Evolutionary conservation across 2,329 filamentous ascomycete species (phyloP).

Genomic region (Grosmannia clavigera): DNA sequence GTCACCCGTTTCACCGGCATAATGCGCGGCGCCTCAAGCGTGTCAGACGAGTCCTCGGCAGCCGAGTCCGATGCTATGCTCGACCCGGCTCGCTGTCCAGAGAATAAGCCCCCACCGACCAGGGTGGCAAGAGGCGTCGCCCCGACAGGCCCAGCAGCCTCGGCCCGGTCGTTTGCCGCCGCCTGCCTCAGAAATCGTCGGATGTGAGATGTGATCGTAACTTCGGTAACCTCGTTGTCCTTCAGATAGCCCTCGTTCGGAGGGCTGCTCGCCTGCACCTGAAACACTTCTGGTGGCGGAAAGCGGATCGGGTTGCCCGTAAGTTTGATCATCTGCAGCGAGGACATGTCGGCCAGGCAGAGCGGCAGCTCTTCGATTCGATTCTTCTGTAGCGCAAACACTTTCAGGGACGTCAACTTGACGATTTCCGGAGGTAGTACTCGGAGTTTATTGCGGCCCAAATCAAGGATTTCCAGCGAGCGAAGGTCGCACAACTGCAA

Average conservation of each 20-base stretch:
- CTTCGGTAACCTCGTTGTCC: constrained; percentile 52
- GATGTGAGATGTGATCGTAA: constrained; percentile 46
- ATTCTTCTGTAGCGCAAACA: constrained; percentile 79
- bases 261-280: constrained; percentile 42
- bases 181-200: constrained; percentile 48
- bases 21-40: constrained; percentile 64
- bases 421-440: constrained; percentile 67
- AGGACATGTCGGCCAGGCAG: constrained; percentile 80
- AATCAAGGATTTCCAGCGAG: constrained; percentile 82
- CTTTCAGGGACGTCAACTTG: constrained; percentile 74
- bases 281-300: constrained; percentile 58
- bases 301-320: constrained; percentile 79
- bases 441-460: constrained; percentile 77
- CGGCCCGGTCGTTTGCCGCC: constrained; percentile 31
- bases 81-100: neutral
- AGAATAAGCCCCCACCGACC: neutral
- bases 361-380: constrained; percentile 72
- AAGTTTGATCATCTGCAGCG: constrained; percentile 78
- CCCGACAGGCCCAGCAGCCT: constrained; percentile 7
- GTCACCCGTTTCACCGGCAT: constrained; percentile 45
- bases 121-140: neutral
- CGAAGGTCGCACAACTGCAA: constrained; percentile 70
- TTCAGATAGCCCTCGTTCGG: constrained; percentile 42
- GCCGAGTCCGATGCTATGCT: constrained; percentile 31
- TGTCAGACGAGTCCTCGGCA: constrained; percentile 56